phyloP scores from a whole-genome alignment of 1,284 basidiomycete species.

The Apiotrichum gamsii region DNA sequence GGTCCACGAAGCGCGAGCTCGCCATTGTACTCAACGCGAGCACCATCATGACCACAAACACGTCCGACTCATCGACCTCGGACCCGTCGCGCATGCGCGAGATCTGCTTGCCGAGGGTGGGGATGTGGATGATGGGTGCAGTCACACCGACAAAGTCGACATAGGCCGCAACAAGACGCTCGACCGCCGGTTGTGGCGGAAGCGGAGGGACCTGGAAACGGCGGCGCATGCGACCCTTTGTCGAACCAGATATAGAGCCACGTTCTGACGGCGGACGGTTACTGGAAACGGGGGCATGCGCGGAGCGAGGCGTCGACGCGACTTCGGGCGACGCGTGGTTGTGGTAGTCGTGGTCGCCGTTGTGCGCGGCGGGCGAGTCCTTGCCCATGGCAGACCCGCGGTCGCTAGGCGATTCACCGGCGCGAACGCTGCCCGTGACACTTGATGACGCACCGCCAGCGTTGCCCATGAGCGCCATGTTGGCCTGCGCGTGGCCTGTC shows the following conservation, averaged over 20 bases:
- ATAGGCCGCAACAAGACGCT: conserved; percentile 48
- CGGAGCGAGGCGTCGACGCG: conserved; percentile 19
- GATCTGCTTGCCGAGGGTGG: conserved; percentile 45
- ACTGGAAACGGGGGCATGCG: conserved; percentile 1
- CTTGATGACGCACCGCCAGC: conserved; percentile 15
- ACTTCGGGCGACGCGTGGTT: conserved; percentile 13
- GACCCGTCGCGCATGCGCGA: conserved; percentile 35
- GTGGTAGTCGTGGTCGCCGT: conserved; percentile 5
- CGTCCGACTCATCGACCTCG: conserved; percentile 44
- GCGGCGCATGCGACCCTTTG: conserved; percentile 20
- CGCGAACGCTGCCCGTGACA: conserved; percentile 12
- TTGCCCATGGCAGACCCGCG: conserved; percentile 12
- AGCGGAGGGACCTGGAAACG: conserved; percentile 43
- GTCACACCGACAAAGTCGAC: conserved; percentile 49
- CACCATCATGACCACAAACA: conserved; percentile 50
- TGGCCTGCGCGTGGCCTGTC: conserved; percentile 31
- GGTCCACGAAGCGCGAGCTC: conserved; percentile 46
- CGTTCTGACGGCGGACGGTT: conserved; percentile 11
- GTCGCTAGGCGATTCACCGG: conserved; percentile 18
- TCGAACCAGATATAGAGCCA: conserved; percentile 8
- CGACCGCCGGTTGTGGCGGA: conserved; percentile 47
- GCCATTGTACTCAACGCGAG: conserved; percentile 48
- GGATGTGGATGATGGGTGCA: conserved; percentile 48
- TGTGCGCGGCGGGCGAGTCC: conserved; percentile 12
- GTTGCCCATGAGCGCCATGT: conserved; percentile 13